Evolutionary conservation across 768 basidiomycete species (phyloP).

Genomic region (Phaffia tasmanica): DNA sequence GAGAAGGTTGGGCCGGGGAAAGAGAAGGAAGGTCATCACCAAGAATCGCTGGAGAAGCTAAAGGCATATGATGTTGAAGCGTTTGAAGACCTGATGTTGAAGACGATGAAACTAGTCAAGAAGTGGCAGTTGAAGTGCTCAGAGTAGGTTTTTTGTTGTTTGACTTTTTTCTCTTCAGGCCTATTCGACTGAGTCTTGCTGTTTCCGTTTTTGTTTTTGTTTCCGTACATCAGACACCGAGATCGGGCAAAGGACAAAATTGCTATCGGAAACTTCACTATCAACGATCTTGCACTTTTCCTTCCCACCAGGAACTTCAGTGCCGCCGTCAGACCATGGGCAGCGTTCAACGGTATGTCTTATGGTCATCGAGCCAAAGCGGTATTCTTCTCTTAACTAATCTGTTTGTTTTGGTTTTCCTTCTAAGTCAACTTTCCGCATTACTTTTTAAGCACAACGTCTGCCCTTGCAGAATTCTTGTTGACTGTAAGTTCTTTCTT

Average conservation of each 20-base stretch:
- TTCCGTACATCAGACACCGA: constrained; percentile 42
- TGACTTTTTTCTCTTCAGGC: background rate
- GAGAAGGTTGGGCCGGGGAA: no score
- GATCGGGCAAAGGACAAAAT: constrained; percentile 95
- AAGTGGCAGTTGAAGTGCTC: constrained; percentile 98
- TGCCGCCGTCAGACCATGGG: constrained; percentile 70
- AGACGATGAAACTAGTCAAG: constrained; percentile 59
- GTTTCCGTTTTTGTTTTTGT: background rate
- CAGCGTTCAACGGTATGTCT: constrained; percentile 87
- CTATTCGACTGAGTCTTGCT: background rate
- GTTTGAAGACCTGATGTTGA: constrained; percentile 70
- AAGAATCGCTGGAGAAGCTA: constrained; percentile 14
- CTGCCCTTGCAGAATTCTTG: constrained; percentile 57
- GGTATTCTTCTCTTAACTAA: background rate
- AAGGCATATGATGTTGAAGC: constrained; percentile 63
- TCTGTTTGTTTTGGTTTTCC: constrained; percentile 1
- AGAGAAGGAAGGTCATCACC: no score
- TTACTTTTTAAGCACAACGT: constrained; percentile 85
- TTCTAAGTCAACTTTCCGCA: constrained; percentile 82
- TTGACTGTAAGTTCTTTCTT: constrained; percentile 5
- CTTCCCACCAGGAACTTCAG: constrained; percentile 89
- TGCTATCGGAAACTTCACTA: constrained; percentile 62
- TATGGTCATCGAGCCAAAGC: background rate
- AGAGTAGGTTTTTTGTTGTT: constrained; percentile 43
- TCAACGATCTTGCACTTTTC: constrained; percentile 88